Evolutionary conservation across 176 grass and related monocot species (phyloP).

Genomic region (Musa acuminata): DNA sequence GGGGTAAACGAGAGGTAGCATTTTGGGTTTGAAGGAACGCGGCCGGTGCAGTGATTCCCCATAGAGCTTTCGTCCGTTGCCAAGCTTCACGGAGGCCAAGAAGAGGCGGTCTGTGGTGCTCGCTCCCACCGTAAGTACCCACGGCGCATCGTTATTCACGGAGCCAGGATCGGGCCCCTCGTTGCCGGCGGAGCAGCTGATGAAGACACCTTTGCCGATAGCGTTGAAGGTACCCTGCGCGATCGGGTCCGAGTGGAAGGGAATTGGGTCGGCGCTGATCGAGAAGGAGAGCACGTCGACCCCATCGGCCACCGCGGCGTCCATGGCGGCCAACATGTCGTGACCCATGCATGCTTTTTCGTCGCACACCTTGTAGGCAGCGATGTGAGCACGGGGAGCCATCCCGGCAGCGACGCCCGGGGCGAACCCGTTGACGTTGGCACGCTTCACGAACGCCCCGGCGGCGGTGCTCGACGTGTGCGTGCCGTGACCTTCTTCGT

Average conservation of each 20-base stretch:
- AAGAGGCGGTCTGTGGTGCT: slow-evolving; percentile 15
- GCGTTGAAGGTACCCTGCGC: background rate
- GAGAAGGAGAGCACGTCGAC: slow-evolving; percentile 7
- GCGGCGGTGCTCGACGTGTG: background rate
- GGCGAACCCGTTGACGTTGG: background rate
- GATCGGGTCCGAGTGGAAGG: background rate
- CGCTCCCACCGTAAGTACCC: slow-evolving; percentile 52
- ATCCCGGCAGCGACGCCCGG: background rate
- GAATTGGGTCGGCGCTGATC: background rate
- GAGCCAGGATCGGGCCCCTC: slow-evolving; percentile 4
- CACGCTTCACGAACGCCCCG: background rate
- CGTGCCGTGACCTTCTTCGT: background rate
- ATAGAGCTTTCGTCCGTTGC: slow-evolving; percentile 18
- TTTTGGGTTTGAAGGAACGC: background rate
- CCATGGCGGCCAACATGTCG: background rate
- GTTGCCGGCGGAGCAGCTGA: slow-evolving; percentile 19
- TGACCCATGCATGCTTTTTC: no score
- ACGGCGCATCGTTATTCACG: slow-evolving; percentile 35
- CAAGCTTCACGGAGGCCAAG: background rate
- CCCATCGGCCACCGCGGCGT: background rate
- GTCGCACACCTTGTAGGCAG: background rate
- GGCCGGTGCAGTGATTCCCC: slow-evolving; percentile 20
- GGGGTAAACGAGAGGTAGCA: slow-evolving; percentile 11
- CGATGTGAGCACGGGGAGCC: background rate
- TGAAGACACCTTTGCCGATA: background rate